These are phyloP conservation scores for Scedosporium apiospermum DNA, from an alignment of 2,329 filamentous ascomycete species.

Conservation along the genomic window DNA sequence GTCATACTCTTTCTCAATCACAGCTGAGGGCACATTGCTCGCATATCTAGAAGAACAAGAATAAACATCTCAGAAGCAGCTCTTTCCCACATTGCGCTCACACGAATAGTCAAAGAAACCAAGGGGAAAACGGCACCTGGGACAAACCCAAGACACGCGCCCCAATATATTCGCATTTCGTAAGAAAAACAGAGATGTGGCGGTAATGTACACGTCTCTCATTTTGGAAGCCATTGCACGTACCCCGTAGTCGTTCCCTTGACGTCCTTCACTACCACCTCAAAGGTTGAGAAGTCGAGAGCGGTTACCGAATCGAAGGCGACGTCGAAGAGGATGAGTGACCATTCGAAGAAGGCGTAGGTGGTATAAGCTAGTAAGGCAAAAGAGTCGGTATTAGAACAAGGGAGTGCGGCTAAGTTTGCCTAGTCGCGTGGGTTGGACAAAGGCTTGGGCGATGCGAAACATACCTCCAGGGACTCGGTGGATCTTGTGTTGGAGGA, in stretches of 20 bases:
- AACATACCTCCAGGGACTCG: slow-evolving; percentile 78
- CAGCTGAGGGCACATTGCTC: slow-evolving; percentile 29
- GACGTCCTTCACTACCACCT: slow-evolving; percentile 79
- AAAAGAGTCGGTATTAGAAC: slow-evolving; percentile 10
- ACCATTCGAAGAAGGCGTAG: slow-evolving; percentile 98
- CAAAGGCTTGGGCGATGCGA: slow-evolving; percentile 4
- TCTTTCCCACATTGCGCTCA: not conserved
- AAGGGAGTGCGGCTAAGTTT: not conserved
- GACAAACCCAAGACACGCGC: slow-evolving; percentile 16
- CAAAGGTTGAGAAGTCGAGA: slow-evolving; percentile 81
- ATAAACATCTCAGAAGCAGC: not conserved
- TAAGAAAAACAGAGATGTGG: not conserved
- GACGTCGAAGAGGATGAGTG: slow-evolving; percentile 88
- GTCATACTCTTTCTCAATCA: slow-evolving; percentile 65
- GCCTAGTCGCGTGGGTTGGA: no score
- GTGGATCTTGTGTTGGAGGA: slow-evolving; percentile 98
- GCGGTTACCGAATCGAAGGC: slow-evolving; percentile 93
- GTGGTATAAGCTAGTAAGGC: slow-evolving; percentile 71
- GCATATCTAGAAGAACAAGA: not conserved
- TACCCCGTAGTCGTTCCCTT: slow-evolving; percentile 96
- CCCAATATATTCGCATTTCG: not conserved
- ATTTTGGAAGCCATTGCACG: slow-evolving; percentile 81
- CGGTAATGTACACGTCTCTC: slow-evolving; percentile 4
- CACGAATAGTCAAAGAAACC: not conserved
- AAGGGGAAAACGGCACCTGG: slow-evolving; percentile 33